Conservation (phyloP, 2,329 filamentous ascomycete genomes). For the Hyphodiscus sp. region DNA sequence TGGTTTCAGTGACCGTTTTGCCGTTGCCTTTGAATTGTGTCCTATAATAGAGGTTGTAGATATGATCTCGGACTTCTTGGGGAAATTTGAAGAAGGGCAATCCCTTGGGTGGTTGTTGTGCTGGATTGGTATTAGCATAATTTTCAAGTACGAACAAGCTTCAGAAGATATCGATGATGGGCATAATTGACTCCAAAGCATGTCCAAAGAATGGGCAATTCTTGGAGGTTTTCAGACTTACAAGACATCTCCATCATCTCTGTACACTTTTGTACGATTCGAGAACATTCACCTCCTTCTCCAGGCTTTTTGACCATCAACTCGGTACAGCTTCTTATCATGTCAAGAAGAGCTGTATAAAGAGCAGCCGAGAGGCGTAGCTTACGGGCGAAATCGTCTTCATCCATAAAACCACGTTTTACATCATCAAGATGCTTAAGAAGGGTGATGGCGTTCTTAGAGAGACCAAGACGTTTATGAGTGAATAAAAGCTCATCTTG, state of each 20-base stretch:
- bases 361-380: neutral
- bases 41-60: neutral
- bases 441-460: neutral
- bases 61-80: neutral
- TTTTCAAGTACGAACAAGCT: too few species aligned
- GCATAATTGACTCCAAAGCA: too few species aligned
- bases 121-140: neutral
- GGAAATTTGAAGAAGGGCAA: neutral
- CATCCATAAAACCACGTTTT: neutral
- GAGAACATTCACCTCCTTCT: neutral
- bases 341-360: neutral
- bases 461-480: neutral
- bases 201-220: neutral
- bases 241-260: neutral
- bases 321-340: neutral
- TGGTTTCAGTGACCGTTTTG: neutral
- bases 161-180: too few species aligned
- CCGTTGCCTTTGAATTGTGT: neutral
- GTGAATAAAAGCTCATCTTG: neutral
- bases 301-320: neutral
- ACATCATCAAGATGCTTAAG: neutral
- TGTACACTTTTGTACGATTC: neutral
- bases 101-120: neutral
- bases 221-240: neutral
- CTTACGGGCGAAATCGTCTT: neutral